These are phyloP conservation scores for Cephalotrichum gorgonifer DNA, from an alignment of 2,329 filamentous ascomycete genomes.

Conservation along the genomic window DNA sequence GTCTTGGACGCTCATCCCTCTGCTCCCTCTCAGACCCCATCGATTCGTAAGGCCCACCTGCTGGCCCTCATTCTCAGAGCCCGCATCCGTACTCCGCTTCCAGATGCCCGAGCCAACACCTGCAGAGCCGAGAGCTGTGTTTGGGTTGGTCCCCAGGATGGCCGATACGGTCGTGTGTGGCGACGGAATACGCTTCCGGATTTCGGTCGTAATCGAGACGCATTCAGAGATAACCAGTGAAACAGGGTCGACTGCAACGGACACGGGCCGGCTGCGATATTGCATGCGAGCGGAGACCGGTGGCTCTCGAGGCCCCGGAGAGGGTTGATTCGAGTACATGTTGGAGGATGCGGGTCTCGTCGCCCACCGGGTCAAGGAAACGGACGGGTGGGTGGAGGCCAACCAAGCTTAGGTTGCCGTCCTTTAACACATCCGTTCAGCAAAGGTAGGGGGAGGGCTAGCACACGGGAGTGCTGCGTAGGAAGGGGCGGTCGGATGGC, in stretches of 20 bases:
- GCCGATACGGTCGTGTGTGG: conserved; percentile 93
- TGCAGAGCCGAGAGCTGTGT: conserved; percentile 19
- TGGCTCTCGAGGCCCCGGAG: background rate
- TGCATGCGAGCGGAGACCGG: conserved; percentile 30
- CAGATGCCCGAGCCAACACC: background rate
- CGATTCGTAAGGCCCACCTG: conserved; percentile 62
- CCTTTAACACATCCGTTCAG: background rate
- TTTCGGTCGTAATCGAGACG: conserved; percentile 94
- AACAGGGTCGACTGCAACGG: conserved; percentile 81
- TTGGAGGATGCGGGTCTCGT: background rate
- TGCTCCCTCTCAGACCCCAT: conserved; percentile 91
- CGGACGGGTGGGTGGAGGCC: no score
- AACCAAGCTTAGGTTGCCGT: background rate
- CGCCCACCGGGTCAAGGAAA: background rate
- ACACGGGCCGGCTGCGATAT: conserved; percentile 52
- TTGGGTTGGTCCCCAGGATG: conserved; percentile 72
- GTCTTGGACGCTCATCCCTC: conserved; percentile 93
- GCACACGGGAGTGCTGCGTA: background rate
- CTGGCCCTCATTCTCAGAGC: conserved; percentile 27
- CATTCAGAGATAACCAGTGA: conserved; percentile 96
- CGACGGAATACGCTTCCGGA: conserved; percentile 95
- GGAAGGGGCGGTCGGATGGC: background rate
- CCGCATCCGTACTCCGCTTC: background rate
- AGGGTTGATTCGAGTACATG: background rate
- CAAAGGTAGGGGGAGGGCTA: no score